phyloP scores from a whole-genome alignment of 768 basidiomycete genomes.

The Amanita rubescens region DNA sequence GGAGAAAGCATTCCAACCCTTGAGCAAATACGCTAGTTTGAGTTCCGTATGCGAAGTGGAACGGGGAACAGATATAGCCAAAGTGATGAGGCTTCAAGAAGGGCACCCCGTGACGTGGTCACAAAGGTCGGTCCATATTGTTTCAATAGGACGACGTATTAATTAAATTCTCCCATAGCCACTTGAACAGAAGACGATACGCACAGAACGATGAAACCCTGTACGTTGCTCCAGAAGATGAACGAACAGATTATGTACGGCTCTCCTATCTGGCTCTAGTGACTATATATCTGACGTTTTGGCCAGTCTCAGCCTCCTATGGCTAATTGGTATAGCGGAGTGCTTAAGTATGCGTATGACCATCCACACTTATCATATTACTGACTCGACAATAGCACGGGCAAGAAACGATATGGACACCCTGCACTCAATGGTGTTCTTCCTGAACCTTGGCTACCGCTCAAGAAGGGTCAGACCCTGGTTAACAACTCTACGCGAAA shows the following conservation, averaged over 20 bases:
- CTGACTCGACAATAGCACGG: conserved; percentile 50
- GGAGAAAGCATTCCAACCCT: conserved; percentile 53
- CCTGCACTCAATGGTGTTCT: conserved; percentile 91
- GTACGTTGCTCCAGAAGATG: conserved; percentile 93
- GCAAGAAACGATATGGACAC: conserved; percentile 89
- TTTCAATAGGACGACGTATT: neutral
- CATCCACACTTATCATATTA: conserved; percentile 9
- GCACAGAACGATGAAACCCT: conserved; percentile 90
- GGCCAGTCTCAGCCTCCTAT: conserved; percentile 89
- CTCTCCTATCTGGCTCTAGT: neutral
- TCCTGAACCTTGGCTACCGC: conserved; percentile 90
- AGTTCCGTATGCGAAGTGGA: conserved; percentile 87
- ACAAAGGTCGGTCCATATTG: conserved; percentile 55
- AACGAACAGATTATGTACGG: conserved; percentile 80
- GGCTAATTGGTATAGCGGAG: conserved; percentile 90
- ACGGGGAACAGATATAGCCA: conserved; percentile 79
- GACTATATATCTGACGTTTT: conserved; percentile 9
- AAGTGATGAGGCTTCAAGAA: conserved; percentile 62
- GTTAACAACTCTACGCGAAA: conserved; percentile 44
- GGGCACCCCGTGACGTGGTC: conserved; percentile 87
- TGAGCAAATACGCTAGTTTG: conserved; percentile 79
- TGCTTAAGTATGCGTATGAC: conserved; percentile 62
- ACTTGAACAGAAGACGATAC: conserved; percentile 81
- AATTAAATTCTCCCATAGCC: conserved; percentile 34
- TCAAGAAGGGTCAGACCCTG: conserved; percentile 74